Evolutionary conservation across 2,329 filamentous ascomycete species (phyloP), one percentile per base, ranked within the genome.

Genomic region (Arthrobotrys pseudoclavata): DNA sequence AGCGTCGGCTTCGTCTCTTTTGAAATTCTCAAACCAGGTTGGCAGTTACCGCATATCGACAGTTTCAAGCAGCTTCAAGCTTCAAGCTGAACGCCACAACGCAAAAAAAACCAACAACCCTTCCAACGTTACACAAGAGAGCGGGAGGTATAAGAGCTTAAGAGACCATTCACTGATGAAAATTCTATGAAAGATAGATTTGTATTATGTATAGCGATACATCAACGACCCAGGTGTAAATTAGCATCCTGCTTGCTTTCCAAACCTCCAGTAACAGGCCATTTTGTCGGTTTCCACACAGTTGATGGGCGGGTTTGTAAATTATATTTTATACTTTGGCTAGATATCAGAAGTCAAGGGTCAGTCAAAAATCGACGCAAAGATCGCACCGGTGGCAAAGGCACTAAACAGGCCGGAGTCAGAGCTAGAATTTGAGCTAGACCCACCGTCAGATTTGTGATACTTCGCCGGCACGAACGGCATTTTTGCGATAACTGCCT

Each of bases 381-480:
- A 60, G 5, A 60, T 60, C 20, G 55, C 55, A 42, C 55, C 34
- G 3, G 55, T 42, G 12, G 24, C 31, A 42, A 60, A 40, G 55
- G 55, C 22, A 42, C 26, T 60, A 10, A 50, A 52, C 24, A 37
- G 29, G 15, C 45, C 29, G 9, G 48, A 37, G 20, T 12, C 4
- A 24, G 45, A 66, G 45, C 45, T 48, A 18, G 15, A 20, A 20
- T 12, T n/a, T 20, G 24, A 26, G 37, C 18, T 20, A 53, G 24
- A 53, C 13, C 50, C 64, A 18, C 57, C 37, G 15, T 53, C 42
- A 12, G 22, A 34, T 83, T 86, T 90, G 84, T 88, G 91, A 84
- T 97, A 97, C 84, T 92, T 94, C 81, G 88, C 89, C 62, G 90
- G 87, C 63, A 96, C 88, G 84, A 97, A 97, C 0, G 94, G 94